Percentiles rank a stretch among this genome's conserved stretches.
These are phyloP conservation scores for Ophiostoma sp. DNA, from an alignment of 2,329 filamentous ascomycete species.

Conservation along the genomic window DNA sequence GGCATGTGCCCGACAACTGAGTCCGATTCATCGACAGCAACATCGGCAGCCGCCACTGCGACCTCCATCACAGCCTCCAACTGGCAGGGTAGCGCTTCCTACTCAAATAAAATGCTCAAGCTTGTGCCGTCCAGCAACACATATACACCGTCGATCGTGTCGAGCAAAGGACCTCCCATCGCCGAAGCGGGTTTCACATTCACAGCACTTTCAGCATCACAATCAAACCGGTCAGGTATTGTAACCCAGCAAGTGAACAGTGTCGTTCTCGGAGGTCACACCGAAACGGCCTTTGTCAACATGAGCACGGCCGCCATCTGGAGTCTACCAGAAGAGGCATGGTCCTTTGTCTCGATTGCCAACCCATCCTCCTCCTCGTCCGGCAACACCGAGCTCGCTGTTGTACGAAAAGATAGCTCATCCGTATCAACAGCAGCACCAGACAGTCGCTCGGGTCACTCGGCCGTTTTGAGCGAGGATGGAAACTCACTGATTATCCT, in stretches of 20 bases:
- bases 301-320: slow-evolving; percentile 90
- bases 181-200: slow-evolving; percentile 86
- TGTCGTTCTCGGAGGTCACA: slow-evolving; percentile 83
- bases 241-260: slow-evolving; percentile 75
- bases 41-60: slow-evolving; percentile 37
- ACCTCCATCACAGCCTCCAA: slow-evolving; percentile 38
- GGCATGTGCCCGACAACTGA: slow-evolving; percentile 73
- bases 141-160: slow-evolving; percentile 44
- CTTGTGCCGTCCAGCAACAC: slow-evolving; percentile 50
- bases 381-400: slow-evolving; percentile 57
- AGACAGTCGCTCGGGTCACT: slow-evolving; percentile 84
- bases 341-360: slow-evolving; percentile 75
- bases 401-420: slow-evolving; percentile 31
- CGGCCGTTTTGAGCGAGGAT: slow-evolving; percentile 76
- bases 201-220: slow-evolving; percentile 69
- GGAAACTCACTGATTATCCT: slow-evolving; percentile 75
- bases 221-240: slow-evolving; percentile 61
- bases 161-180: slow-evolving; percentile 62
- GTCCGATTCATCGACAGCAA: slow-evolving; percentile 30
- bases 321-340: slow-evolving; percentile 80
- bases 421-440: not conserved
- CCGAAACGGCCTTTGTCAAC: slow-evolving; percentile 80
- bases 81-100: slow-evolving; percentile 71
- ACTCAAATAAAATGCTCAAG: slow-evolving; percentile 76
- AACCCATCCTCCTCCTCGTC: slow-evolving; percentile 35